phyloP scores from a whole-genome alignment of 768 basidiomycete genomes.

The Gloeostereum incarnatum region DNA sequence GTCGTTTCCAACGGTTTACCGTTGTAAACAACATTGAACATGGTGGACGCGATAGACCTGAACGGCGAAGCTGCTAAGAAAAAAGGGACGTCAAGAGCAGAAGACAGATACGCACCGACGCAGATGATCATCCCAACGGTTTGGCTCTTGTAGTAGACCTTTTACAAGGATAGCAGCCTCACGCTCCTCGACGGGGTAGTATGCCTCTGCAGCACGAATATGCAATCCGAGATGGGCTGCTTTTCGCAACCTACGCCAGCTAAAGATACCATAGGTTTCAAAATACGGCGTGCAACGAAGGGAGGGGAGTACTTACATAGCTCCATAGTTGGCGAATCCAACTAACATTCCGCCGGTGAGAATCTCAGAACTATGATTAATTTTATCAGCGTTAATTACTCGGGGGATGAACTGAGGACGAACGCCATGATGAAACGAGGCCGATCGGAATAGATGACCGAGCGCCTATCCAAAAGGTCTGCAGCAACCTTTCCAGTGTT shows the following conservation, averaged over 20 bases:
- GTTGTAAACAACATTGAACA: neutral
- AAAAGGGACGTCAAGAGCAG: conserved; percentile 1
- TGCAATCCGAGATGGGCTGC: conserved; percentile 16
- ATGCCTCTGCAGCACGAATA: conserved; percentile 9
- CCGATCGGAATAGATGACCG: conserved; percentile 17
- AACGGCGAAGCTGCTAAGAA: neutral
- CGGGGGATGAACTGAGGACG: neutral
- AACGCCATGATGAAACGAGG: conserved; percentile 10
- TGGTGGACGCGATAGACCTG: conserved; percentile 7
- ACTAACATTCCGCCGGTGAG: conserved; percentile 17
- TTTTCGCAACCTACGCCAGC: conserved; percentile 17
- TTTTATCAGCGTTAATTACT: neutral
- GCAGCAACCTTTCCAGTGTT: conserved; percentile 19
- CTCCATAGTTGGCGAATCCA: conserved; percentile 14
- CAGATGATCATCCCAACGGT: conserved; percentile 18
- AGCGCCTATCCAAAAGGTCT: conserved; percentile 25
- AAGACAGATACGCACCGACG: conserved; percentile 18
- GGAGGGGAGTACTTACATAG: conserved; percentile 13
- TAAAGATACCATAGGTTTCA: conserved; percentile 3
- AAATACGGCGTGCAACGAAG: conserved; percentile 1
- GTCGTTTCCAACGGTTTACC: neutral
- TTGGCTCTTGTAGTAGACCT: conserved; percentile 11
- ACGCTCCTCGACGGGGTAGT: conserved; percentile 10
- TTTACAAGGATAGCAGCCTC: conserved; percentile 15
- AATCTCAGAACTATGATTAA: conserved; percentile 15